phyloP scores from a whole-genome alignment of 305 asterid genomes.

The Fraxinus albicans region DNA sequence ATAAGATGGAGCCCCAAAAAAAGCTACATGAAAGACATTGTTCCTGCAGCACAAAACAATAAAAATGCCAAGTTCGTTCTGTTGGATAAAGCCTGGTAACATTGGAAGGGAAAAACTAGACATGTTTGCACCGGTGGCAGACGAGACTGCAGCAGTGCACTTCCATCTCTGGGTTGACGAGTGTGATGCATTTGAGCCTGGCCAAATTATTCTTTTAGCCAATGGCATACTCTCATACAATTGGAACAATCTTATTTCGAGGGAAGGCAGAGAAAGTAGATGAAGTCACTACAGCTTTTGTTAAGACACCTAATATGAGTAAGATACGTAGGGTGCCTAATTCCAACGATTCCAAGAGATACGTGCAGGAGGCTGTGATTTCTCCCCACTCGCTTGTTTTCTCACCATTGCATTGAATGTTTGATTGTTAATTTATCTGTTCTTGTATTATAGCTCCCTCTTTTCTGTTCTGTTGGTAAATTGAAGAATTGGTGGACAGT shows the following conservation, averaged over 20 bases:
- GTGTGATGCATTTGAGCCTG: no score
- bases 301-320: constrained; percentile 63
- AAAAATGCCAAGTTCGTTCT: constrained; percentile 52
- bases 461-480: no score
- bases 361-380: constrained; percentile 37
- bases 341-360: constrained; percentile 28
- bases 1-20: constrained; percentile 22
- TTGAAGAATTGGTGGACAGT: background rate
- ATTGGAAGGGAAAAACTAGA: constrained; percentile 44
- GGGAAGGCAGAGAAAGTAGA: constrained; percentile 44
- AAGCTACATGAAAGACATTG: constrained; percentile 41
- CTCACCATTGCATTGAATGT: constrained; percentile 34
- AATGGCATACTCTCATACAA: no score
- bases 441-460: no score
- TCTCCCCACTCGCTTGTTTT: constrained; percentile 51
- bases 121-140: constrained; percentile 68
- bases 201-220: no score
- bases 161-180: no score
- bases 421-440: background rate
- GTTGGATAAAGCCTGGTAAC: constrained; percentile 46
- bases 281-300: constrained; percentile 56
- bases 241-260: no score
- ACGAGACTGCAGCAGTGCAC: constrained; percentile 52
- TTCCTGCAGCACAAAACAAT: constrained; percentile 64
- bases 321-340: constrained; percentile 52